Base-by-base conservation (phyloP, 208 protist genomes). In the Trypanosomatidae sp. region DNA sequence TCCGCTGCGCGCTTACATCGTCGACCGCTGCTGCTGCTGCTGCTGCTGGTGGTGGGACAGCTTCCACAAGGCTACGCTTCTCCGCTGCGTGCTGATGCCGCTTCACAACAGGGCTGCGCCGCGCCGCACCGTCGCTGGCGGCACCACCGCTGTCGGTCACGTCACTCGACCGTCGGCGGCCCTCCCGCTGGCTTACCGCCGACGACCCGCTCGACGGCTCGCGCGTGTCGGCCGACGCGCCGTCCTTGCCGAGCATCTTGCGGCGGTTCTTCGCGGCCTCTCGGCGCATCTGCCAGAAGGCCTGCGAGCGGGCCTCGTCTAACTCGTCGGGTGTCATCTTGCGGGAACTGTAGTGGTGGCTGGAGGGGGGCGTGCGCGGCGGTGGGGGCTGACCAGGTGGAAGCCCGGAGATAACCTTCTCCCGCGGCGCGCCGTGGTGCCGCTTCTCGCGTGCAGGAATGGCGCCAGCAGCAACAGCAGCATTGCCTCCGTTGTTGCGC, bases 251-350 rank as follows among this genome's bases (percentile, higher is more conserved):
- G 56, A 92, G 71, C 59, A 90, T 82, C 53, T 88, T 84, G 17
- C 73, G 71, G 65, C 87, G 91, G 80, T 98, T 98, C 64, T 92
- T 74, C 60, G 92, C 83, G 3, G 91, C 90, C 72, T 94, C 91
- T 10, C 82, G 81, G 3, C 92, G 84, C 91, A 98, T 97, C 77
- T 98, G 84, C 94, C 92, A 98, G 69, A 89, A 98, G 7, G 90
- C 90, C 47, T 90, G 75, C 28, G 84, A 75, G 33, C 91, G 79
- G 25, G 90, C 91, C 53, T 89, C 88, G 50, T 91, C 86, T 12
- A 85, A 69, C 60, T 94, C 85, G 68, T 83, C 79, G 22, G 75
- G 53, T 13, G 82, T 80, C 79, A 89, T 89, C 70, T 88, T 80
- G 22, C 77, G 79, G 7, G 76, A 78, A 58, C 81, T 83, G 69